phyloP scores from a whole-genome alignment of 352 stramenopile species.

The Globisporangium rhizosaccharum region DNA sequence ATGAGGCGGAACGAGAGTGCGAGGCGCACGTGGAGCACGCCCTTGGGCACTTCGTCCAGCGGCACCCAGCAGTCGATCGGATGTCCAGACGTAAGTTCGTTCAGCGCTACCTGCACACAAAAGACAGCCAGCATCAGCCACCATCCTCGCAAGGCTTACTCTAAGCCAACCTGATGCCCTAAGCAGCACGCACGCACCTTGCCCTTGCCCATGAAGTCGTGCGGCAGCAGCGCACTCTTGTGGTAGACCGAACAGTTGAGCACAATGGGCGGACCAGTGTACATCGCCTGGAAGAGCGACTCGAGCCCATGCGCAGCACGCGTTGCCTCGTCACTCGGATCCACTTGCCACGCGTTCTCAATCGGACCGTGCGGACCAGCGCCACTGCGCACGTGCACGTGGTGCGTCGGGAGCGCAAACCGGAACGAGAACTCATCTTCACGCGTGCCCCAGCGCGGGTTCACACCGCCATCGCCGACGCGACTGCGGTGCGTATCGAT shows the following conservation, averaged over 20 bases:
- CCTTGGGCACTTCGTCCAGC: constrained; percentile 51
- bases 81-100: constrained; percentile 46
- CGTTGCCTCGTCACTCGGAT: constrained; percentile 22
- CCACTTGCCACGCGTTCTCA: constrained; percentile 40
- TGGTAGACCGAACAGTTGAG: constrained; percentile 65
- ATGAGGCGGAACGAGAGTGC: constrained; percentile 80
- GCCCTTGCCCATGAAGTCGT: constrained; percentile 69
- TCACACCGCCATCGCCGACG: constrained; percentile 39
- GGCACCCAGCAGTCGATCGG: constrained; percentile 68
- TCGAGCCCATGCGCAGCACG: constrained; percentile 40
- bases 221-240: constrained; percentile 73
- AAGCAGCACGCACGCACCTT: constrained; percentile 24
- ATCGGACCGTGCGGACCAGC: background rate
- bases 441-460: constrained; percentile 40
- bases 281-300: constrained; percentile 55
- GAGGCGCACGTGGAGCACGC: constrained; percentile 50
- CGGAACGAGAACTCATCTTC: constrained; percentile 69
- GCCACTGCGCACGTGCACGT: constrained; percentile 29
- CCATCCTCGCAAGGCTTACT: no score
- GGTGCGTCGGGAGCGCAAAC: constrained; percentile 72
- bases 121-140: background rate
- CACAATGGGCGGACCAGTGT: constrained; percentile 50
- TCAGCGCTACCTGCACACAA: constrained; percentile 36
- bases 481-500: constrained; percentile 71
- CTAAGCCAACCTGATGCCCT: no score